Percentiles rank a stretch among this genome's conserved stretches.
These are phyloP conservation scores for Ceratocystis harringtonii DNA, from an alignment of 2,329 filamentous ascomycete species.

Conservation along the genomic window DNA sequence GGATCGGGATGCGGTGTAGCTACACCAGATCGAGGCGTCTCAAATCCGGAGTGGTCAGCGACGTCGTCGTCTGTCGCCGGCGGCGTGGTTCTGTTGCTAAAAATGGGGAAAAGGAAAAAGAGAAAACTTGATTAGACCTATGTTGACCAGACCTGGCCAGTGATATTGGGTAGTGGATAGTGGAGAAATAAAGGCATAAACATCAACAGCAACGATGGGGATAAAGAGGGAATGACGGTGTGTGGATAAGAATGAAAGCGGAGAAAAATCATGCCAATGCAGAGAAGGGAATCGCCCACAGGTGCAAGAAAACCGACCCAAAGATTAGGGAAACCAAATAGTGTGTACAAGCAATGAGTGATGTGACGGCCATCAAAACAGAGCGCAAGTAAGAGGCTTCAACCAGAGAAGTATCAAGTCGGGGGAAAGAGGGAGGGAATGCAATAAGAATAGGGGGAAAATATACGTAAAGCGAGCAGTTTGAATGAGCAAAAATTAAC, in stretches of 20 bases:
- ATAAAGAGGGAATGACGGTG: not conserved
- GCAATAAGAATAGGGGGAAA: not conserved
- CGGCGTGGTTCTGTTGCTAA: constrained; percentile 33
- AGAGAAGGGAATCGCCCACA: constrained; percentile 2
- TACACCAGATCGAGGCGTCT: constrained; percentile 78
- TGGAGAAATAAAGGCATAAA: not conserved
- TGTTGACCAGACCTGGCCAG: not conserved
- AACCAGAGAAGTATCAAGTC: no score
- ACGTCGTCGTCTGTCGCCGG: constrained; percentile 51
- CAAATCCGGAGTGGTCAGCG: constrained; percentile 64
- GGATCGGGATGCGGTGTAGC: constrained; percentile 88
- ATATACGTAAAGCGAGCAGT: not conserved
- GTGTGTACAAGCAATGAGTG: constrained; percentile 6
- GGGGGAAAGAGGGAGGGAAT: no score
- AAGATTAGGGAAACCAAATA: constrained; percentile 2
- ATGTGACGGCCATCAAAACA: constrained; percentile 6
- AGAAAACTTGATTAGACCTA: constrained; percentile 28
- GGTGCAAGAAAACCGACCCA: constrained; percentile 4
- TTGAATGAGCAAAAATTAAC: not conserved
- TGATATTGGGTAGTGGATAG: constrained; percentile 19
- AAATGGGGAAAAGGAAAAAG: constrained; percentile 20
- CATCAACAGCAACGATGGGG: constrained; percentile 21
- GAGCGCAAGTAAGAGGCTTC: not conserved
- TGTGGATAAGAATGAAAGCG: not conserved
- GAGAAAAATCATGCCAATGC: not conserved